phyloP scores from a whole-genome alignment of 225 moss, liverwort and hornwort genomes.

The Takakia lepidozioides region DNA sequence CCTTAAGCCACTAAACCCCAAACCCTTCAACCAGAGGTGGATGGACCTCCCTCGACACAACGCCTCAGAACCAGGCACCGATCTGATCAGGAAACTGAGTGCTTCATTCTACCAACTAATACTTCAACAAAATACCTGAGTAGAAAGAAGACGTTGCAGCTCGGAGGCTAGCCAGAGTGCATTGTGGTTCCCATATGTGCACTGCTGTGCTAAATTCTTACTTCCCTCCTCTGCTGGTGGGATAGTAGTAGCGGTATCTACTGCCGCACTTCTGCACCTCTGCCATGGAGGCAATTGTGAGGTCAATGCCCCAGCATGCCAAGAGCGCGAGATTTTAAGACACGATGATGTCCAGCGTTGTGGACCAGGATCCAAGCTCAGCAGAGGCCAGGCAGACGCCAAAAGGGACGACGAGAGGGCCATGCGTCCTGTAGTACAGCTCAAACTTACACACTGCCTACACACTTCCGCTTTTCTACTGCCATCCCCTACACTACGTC shows the following conservation, averaged over 20 bases:
- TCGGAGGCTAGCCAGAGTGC: slow-evolving; percentile 73
- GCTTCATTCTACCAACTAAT: not conserved
- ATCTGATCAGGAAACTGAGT: not conserved
- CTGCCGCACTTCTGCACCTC: slow-evolving; percentile 13
- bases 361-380: too few species aligned
- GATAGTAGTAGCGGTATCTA: slow-evolving; percentile 1
- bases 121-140: slow-evolving; percentile 36
- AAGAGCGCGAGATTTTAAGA: not conserved
- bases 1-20: too few species aligned
- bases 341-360: slow-evolving; percentile 3
- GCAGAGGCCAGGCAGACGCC: too few species aligned
- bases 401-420: slow-evolving; percentile 3
- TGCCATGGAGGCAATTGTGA: not conserved
- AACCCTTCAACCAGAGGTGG: too few species aligned
- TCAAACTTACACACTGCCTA: too few species aligned
- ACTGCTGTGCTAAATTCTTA: slow-evolving; percentile 17
- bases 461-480: too few species aligned
- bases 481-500: too few species aligned
- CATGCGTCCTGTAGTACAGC: too few species aligned
- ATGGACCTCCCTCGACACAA: too few species aligned
- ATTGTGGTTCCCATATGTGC: slow-evolving; percentile 54
- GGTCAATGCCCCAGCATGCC: not conserved
- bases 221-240: slow-evolving; percentile 6
- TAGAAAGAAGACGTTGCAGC: slow-evolving; percentile 68
- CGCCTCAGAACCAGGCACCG: not conserved